Conservation (phyloP, 2,329 filamentous ascomycete genomes). For the Fonsecaea multimorphosa region DNA sequence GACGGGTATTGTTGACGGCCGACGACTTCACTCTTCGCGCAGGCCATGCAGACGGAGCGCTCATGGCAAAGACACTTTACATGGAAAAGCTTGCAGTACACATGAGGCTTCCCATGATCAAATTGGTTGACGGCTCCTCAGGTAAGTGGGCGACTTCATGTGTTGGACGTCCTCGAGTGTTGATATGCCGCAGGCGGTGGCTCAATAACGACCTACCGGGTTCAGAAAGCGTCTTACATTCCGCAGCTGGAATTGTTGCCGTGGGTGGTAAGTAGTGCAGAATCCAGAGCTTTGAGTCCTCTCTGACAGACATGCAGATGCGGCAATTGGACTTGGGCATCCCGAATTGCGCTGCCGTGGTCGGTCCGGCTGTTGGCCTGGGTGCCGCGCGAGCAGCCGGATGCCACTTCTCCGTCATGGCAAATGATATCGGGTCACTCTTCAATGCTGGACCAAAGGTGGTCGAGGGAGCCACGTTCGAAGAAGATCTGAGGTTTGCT, state of each 20-base stretch:
- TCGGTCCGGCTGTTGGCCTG: slow-evolving; percentile 66
- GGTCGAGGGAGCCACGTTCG: slow-evolving; percentile 67
- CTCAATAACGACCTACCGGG: background rate
- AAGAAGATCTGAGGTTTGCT: slow-evolving; percentile 60
- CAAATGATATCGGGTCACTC: slow-evolving; percentile 64
- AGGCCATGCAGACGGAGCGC: slow-evolving; percentile 68
- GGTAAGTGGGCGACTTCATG: slow-evolving; percentile 48
- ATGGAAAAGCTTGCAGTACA: slow-evolving; percentile 67
- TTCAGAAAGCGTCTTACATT: slow-evolving; percentile 11
- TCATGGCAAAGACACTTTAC: slow-evolving; percentile 63
- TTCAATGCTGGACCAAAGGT: slow-evolving; percentile 71
- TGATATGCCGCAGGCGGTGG: slow-evolving; percentile 39
- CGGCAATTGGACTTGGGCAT: slow-evolving; percentile 64
- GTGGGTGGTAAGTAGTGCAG: background rate
- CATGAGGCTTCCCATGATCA: slow-evolving; percentile 64
- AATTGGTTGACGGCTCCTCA: slow-evolving; percentile 68
- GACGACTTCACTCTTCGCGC: slow-evolving; percentile 69
- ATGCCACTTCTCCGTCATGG: slow-evolving; percentile 71
- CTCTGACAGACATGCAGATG: background rate
- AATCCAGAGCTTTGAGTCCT: background rate
- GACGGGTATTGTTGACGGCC: slow-evolving; percentile 65
- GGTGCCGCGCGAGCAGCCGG: slow-evolving; percentile 66
- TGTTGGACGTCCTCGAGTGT: background rate
- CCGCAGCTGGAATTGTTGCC: slow-evolving; percentile 10
- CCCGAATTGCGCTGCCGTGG: slow-evolving; percentile 67